phyloP scores from a whole-genome alignment of 2,329 filamentous ascomycete genomes.

The Blastomyces silverae region DNA sequence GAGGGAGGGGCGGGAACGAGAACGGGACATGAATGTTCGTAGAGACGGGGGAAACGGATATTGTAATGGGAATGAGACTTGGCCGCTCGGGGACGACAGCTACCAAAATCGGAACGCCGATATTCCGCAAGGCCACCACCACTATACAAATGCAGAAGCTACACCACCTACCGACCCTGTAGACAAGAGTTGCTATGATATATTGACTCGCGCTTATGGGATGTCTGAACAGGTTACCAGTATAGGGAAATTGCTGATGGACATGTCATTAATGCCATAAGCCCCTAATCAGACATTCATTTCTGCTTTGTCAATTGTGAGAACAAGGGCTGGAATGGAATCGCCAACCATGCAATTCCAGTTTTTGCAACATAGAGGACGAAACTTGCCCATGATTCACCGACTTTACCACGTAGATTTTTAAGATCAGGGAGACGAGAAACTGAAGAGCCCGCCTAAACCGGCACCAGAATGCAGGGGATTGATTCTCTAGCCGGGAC shows the following conservation, averaged over 20 bases:
- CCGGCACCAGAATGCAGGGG: neutral
- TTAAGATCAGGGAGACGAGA: neutral
- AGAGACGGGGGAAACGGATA: neutral
- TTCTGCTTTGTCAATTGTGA: neutral
- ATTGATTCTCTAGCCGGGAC: neutral
- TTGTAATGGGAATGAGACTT: neutral
- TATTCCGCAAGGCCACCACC: neutral
- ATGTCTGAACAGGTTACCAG: neutral
- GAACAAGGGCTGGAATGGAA: neutral
- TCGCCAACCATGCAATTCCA: neutral
- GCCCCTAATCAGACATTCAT: neutral
- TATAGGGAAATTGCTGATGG: conserved; percentile 2
- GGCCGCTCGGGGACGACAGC: neutral
- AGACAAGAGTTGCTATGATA: neutral
- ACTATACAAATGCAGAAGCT: neutral
- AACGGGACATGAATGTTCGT: too few species aligned
- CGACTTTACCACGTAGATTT: neutral
- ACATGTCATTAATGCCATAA: neutral
- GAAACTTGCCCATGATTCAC: neutral
- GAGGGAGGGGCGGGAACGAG: too few species aligned
- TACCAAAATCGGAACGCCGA: neutral
- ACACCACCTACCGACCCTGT: neutral
- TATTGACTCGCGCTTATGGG: conserved; percentile 1
- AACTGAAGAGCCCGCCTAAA: neutral
- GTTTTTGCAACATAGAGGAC: neutral